Percentiles rank a stretch among this genome's conserved stretches.
Conservation (phyloP, 1,139 yeast genomes). For the Candida frijolesensis region DNA sequence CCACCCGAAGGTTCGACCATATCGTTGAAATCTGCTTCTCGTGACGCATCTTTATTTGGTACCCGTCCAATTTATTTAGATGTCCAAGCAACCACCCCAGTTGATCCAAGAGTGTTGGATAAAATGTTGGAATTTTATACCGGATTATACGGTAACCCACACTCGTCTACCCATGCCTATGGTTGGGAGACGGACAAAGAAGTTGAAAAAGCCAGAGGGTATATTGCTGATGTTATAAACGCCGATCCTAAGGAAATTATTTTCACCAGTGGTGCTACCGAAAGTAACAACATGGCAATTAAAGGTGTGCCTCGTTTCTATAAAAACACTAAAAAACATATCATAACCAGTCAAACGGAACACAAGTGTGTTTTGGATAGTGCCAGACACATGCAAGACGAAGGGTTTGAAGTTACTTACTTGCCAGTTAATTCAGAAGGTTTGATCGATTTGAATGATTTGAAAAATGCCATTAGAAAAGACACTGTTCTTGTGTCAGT, state of each 20-base stretch:
- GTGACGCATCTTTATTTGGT: conserved; percentile 55
- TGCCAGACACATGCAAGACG: conserved; percentile 92
- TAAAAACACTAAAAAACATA: conserved; percentile 85
- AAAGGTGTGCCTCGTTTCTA: conserved; percentile 96
- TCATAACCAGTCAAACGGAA: conserved; percentile 94
- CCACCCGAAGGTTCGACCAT: conserved; percentile 50
- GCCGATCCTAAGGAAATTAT: conserved; percentile 98
- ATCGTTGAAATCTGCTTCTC: conserved; percentile 44
- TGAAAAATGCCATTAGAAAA: conserved; percentile 83
- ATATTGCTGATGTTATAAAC: conserved; percentile 79
- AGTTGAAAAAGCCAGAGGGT: conserved; percentile 81
- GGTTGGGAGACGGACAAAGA: conserved; percentile 99
- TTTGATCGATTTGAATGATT: conserved; percentile 70
- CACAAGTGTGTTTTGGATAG: conserved; percentile 98
- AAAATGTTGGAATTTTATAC: conserved; percentile 91
- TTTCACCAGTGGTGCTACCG: conserved; percentile 98
- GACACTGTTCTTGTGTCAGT: conserved; percentile 91
- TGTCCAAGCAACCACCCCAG: conserved; percentile 97
- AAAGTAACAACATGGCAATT: conserved; percentile 89
- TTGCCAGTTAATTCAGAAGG: conserved; percentile 85
- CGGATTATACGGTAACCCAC: conserved; percentile 96
- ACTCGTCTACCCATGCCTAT: conserved; percentile 94
- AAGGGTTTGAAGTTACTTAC: conserved; percentile 95
- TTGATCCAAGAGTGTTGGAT: conserved; percentile 95
- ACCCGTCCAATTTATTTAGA: conserved; percentile 90